Evolutionary conservation across 306 rosid species (phyloP), one percentile per base, ranked within the genome.

Genomic region (Arachis hypogaea): DNA sequence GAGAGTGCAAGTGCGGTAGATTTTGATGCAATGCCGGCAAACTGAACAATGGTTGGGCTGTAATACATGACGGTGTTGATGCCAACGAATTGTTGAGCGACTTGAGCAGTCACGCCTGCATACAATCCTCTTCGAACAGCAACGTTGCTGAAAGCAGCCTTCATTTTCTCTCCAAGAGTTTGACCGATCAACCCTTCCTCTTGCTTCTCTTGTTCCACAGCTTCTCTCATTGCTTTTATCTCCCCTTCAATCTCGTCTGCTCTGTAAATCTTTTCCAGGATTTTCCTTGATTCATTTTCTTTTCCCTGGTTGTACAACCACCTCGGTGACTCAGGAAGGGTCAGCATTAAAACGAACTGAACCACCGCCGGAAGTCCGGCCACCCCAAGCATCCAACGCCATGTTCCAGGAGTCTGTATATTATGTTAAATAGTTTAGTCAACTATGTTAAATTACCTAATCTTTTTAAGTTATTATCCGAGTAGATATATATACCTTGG

Each of bases 51-150:
- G 38, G 88, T 90, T 11, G 98, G 98, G 67, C 91, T 87, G 87
- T 90, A 90, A 52, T 93, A 93, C 96, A 93, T 87, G 80, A 93
- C 90, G 0, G 96, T 88, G 71, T 90, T 92, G 29, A 92, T 92
- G 3, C 98, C 98, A 3, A 88, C 93, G 62, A 93, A 84, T 56
- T 93, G 98, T 81, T 93, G 98, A 30, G 85, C 82, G 30, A 92
- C 91, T 85, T 92, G 96, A 43, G 82, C 90, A 0, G 84, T 51
- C 9, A 92, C 14, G 5, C 98, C 94, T 1, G 98, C 98, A 2
- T 56, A 81, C 5, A 92, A 86, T 5, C 82, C 96, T 69, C 98
- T 88, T 63, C 98, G 79, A 10, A 90, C 83, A 0, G 79, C 84
- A 1, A 11, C 55, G 44, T 81, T 84, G 2, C 12, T 47, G 41